Evolutionary conservation across 2,329 filamentous ascomycete species (phyloP).

Genomic region (Colletotrichum graminicola): DNA sequence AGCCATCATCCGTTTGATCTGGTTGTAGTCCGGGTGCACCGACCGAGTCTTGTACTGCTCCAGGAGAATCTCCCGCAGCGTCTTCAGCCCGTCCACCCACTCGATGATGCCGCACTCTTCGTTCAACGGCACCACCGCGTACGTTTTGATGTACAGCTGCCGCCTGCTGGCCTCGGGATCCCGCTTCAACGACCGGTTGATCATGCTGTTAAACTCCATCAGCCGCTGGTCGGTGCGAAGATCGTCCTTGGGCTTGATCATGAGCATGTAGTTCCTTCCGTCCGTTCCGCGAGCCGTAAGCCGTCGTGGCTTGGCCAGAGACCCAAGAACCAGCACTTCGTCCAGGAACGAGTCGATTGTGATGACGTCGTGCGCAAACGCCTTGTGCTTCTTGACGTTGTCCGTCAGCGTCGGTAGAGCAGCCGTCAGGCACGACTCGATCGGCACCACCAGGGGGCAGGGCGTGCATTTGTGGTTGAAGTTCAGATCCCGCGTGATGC

Average conservation of each 20-base stretch:
- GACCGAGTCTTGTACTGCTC: slow-evolving; percentile 81
- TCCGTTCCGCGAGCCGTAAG: slow-evolving; percentile 90
- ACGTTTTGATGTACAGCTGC: slow-evolving; percentile 95
- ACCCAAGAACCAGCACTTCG: slow-evolving; percentile 89
- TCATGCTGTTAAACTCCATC: slow-evolving; percentile 99
- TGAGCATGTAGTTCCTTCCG: slow-evolving; percentile 86
- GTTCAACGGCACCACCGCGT: slow-evolving; percentile 95
- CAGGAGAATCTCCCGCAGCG: slow-evolving; percentile 90
- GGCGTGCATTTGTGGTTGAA: slow-evolving; percentile 90
- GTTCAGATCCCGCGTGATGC: slow-evolving; percentile 79
- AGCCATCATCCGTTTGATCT: slow-evolving; percentile 74
- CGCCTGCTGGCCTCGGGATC: slow-evolving; percentile 92
- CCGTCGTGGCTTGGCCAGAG: slow-evolving; percentile 91
- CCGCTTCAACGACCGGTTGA: slow-evolving; percentile 92
- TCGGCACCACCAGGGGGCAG: slow-evolving; percentile 87
- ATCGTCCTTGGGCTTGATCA: slow-evolving; percentile 99
- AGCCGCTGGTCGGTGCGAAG: slow-evolving; percentile 96
- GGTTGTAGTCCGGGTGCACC: slow-evolving; percentile 76
- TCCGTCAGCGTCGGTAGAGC: slow-evolving; percentile 82
- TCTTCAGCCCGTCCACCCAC: slow-evolving; percentile 97
- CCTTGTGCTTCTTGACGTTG: slow-evolving; percentile 80
- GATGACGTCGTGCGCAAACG: slow-evolving; percentile 88
- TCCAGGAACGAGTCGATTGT: slow-evolving; percentile 86
- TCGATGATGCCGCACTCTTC: slow-evolving; percentile 98
- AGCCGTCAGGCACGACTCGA: slow-evolving; percentile 86